These are phyloP conservation scores for Candida chauliodis DNA, from an alignment of 805 yeast species.

Conservation along the genomic window DNA sequence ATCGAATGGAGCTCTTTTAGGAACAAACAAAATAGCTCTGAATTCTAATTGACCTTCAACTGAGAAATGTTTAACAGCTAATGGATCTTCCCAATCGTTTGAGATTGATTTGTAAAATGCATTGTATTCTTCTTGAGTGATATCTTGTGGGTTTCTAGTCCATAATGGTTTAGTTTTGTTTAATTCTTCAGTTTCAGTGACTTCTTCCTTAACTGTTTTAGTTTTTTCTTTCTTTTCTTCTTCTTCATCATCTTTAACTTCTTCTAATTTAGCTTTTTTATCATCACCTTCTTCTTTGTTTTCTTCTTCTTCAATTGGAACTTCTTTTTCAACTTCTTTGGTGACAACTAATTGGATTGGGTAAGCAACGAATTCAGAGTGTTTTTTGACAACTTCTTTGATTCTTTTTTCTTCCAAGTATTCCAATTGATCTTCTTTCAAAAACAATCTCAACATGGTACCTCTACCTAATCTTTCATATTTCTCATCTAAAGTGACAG, in stretches of 20 bases:
- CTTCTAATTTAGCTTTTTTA: slow-evolving; percentile 69
- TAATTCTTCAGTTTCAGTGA: slow-evolving; percentile 95
- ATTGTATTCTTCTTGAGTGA: slow-evolving; percentile 96
- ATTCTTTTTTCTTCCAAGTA: slow-evolving; percentile 99
- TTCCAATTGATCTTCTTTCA: slow-evolving; percentile 98
- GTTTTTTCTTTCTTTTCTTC: slow-evolving; percentile 72
- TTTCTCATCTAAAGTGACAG: slow-evolving; percentile 84
- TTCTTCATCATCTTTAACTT: slow-evolving; percentile 75
- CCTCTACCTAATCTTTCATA: slow-evolving; percentile 92
- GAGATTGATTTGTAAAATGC: slow-evolving; percentile 99
- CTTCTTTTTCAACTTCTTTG: slow-evolving; percentile 98
- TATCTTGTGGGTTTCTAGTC: slow-evolving; percentile 98
- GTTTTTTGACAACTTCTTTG: slow-evolving; percentile 98
- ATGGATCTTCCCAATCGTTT: slow-evolving; percentile 99
- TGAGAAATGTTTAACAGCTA: slow-evolving; percentile 98
- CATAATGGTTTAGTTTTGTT: slow-evolving; percentile 99
- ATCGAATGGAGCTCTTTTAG: slow-evolving; percentile 99
- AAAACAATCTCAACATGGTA: slow-evolving; percentile 89
- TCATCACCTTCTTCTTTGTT: slow-evolving; percentile 29
- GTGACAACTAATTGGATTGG: slow-evolving; percentile 98
- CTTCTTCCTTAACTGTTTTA: slow-evolving; percentile 88
- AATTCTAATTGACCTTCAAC: slow-evolving; percentile 99
- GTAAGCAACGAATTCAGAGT: slow-evolving; percentile 98
- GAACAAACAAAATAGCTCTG: slow-evolving; percentile 95
- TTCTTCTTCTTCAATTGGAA: slow-evolving; percentile 71